Percentiles rank a stretch among this genome's conserved stretches.
Evolutionary conservation across 2,329 filamentous ascomycete genomes (phyloP).

Genomic region (Exserohilum rostratum): DNA sequence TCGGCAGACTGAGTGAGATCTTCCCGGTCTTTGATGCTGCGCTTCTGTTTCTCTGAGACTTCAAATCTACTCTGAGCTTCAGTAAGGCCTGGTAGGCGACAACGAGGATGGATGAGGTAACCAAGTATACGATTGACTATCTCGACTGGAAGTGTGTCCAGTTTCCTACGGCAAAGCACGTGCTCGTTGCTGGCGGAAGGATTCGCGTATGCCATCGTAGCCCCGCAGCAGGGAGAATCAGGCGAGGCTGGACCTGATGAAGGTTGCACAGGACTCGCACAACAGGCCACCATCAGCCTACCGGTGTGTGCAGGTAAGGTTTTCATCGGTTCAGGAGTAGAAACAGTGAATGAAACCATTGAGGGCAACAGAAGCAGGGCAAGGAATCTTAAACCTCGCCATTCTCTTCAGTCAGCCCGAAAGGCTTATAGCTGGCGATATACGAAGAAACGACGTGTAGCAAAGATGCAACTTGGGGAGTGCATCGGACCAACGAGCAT

Average conservation of each 20-base stretch:
- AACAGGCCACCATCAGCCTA: not conserved
- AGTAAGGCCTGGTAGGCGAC: constrained; percentile 37
- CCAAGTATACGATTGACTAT: constrained; percentile 37
- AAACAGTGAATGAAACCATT: constrained; percentile 9
- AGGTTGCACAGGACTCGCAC: constrained; percentile 8
- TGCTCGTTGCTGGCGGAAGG: not conserved
- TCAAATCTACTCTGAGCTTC: constrained; percentile 35
- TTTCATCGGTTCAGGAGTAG: constrained; percentile 5
- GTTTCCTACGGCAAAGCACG: constrained; percentile 13
- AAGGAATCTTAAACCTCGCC: not conserved
- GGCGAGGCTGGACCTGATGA: constrained; percentile 4
- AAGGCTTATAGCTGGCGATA: constrained; percentile 10
- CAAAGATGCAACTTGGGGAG: constrained; percentile 6
- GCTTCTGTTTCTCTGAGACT: constrained; percentile 20
- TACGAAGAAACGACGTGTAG: constrained; percentile 27
- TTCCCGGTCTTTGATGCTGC: constrained; percentile 27
- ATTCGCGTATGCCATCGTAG: not conserved
- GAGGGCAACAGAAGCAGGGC: not conserved
- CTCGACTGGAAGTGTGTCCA: constrained; percentile 38
- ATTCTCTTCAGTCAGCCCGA: not conserved
- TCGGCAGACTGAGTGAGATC: constrained; percentile 32
- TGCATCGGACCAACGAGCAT: constrained; percentile 10
- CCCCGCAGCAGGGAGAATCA: not conserved
- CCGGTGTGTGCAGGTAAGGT: not conserved
- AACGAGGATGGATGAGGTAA: constrained; percentile 36